Percentiles rank a stretch among this genome's conserved stretches.
Conservation (phyloP, 331 rosid species). For the Pyracantha coccinea region DNA sequence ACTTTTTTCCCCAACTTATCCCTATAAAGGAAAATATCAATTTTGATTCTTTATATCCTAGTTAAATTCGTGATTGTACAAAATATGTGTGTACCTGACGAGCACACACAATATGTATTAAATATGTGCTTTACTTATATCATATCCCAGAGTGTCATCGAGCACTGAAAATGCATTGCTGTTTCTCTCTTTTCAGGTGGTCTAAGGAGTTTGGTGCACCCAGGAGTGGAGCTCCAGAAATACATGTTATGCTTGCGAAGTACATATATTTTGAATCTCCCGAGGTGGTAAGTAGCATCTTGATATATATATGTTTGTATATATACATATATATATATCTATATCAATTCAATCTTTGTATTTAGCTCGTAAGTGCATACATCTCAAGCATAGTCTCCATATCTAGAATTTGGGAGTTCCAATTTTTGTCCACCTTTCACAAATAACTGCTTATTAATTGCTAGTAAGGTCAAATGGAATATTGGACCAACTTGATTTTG, state of each 20-base stretch:
- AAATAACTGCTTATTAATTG: background rate
- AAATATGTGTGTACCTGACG: background rate
- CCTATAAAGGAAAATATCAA: background rate
- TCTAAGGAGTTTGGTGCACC: slow-evolving; percentile 74
- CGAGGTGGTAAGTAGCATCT: slow-evolving; percentile 75
- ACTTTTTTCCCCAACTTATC: background rate
- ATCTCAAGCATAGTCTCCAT: background rate
- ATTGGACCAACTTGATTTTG: slow-evolving; percentile 1
- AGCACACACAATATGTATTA: background rate
- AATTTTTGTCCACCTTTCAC: background rate
- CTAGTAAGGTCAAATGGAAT: background rate
- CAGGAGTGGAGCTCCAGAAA: slow-evolving; percentile 68
- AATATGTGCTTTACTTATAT: background rate
- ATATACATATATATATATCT: too few species aligned
- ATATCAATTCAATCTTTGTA: too few species aligned
- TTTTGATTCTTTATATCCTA: background rate
- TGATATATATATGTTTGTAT: background rate
- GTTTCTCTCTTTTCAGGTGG: slow-evolving; percentile 50
- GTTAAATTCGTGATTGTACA: background rate
- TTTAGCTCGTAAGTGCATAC: background rate
- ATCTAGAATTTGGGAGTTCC: background rate
- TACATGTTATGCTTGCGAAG: slow-evolving; percentile 80
- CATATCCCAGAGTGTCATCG: background rate
- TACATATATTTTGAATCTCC: slow-evolving; percentile 87
- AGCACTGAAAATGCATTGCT: background rate